Evolutionary conservation across 2,329 filamentous ascomycete species (phyloP).

Genomic region (Venturia effusa): DNA sequence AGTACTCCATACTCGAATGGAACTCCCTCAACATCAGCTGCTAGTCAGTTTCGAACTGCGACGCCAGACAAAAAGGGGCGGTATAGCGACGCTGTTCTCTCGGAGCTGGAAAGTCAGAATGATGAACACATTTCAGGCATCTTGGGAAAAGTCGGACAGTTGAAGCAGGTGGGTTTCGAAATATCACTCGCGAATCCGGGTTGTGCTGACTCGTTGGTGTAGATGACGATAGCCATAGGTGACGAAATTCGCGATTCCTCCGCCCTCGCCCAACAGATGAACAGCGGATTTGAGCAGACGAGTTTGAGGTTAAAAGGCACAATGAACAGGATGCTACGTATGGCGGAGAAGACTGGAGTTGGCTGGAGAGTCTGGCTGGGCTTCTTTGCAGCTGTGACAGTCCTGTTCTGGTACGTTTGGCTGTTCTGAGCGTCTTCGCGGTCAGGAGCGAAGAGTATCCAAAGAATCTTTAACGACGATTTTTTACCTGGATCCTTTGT

Average conservation of each 20-base stretch:
- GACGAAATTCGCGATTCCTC: conserved; percentile 90
- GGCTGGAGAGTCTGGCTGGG: conserved; percentile 88
- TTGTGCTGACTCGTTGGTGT: not conserved
- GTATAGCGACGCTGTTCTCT: conserved; percentile 84
- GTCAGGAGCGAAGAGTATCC: not conserved
- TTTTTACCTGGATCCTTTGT: not conserved
- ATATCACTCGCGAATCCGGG: conserved; percentile 23
- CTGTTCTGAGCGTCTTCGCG: conserved; percentile 46
- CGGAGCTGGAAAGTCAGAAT: conserved; percentile 92
- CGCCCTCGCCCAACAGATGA: conserved; percentile 86
- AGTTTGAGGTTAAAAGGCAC: conserved; percentile 72
- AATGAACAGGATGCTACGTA: conserved; percentile 93
- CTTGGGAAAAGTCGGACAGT: conserved; percentile 73
- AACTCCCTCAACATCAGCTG: conserved; percentile 9
- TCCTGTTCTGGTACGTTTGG: conserved; percentile 91
- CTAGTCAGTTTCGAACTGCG: conserved; percentile 25
- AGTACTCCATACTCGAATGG: conserved; percentile 4
- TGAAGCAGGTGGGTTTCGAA: conserved; percentile 52
- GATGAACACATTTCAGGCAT: conserved; percentile 85
- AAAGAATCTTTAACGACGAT: not conserved
- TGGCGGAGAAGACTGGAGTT: conserved; percentile 91
- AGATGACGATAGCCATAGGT: conserved; percentile 76
- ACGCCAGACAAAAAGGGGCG: conserved; percentile 58
- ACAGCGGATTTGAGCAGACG: conserved; percentile 83
- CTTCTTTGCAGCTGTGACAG: conserved; percentile 74